Evolutionary conservation across 1,139 yeast species (phyloP), one percentile per base, ranked within the genome.

Genomic region (Lodderomyces elongisporus): DNA sequence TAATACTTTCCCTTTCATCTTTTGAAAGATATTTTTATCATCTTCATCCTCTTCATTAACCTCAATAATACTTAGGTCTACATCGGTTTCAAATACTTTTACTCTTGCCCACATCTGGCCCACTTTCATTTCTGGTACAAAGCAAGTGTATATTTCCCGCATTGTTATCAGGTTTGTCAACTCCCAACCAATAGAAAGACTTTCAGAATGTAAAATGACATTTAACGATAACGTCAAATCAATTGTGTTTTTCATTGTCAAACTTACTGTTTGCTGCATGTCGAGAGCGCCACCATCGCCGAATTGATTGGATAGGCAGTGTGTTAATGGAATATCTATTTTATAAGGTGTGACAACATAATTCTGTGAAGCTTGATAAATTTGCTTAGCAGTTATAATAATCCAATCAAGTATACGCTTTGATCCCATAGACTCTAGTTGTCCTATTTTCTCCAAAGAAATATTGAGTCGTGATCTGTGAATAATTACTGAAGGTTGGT

Each of bases 211-310:
- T 21, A 38, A 39, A 3, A 39, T 34, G 3, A 43, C 26, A 34
- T 37, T 37, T 17, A 43, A 27, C 10, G 34, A 25, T 14, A 37
- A 22, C 9, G 36, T 33, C 5, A 37, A 37, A 28, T 40, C 44
- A 13, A 41, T 14, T 1, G 43, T 32, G 16, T 36, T 32, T 7
- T 25, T 27, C 28, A 39, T 31, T 10, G 38, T 18, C 12, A 24
- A 35, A 1, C 36, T 25, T 6, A 31, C 28, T 4, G 34, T 28
- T 9, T 30, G 20, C 17, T 31, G 35, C 15, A 43, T 27, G 25
- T 36, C 42, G 15, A 43, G 14, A 8, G 35, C 28, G 2, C 46
- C 46, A 6, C 46, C 46, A 14, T 34, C 37, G 2, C 46, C 45
- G 23, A 32, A 27, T 12, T 26, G 23, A 31, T 41, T 42, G 30